Evolutionary conservation across 768 basidiomycete species (phyloP).

Genomic region (Hydnum rufescens): DNA sequence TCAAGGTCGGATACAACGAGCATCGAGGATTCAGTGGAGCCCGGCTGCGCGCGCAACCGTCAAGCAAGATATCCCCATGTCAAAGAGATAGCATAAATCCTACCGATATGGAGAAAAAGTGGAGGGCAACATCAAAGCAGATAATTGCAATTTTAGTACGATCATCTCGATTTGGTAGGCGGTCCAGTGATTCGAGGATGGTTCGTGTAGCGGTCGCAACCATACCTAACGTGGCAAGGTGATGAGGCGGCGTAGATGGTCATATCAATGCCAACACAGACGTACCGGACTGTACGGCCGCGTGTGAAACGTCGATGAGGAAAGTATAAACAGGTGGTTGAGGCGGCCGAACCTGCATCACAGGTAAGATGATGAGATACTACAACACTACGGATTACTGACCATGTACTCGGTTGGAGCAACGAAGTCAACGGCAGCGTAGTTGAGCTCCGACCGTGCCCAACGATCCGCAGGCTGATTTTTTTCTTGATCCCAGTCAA

Average conservation of each 20-base stretch:
- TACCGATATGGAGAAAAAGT: conserved; percentile 90
- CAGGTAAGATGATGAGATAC: background rate
- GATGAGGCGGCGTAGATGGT: background rate
- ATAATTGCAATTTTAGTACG: conserved; percentile 86
- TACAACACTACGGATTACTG: background rate
- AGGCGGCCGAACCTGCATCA: conserved; percentile 50
- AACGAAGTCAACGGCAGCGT: conserved; percentile 87
- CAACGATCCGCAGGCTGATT: conserved; percentile 94
- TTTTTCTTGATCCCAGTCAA: conserved; percentile 90
- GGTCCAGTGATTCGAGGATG: conserved; percentile 84
- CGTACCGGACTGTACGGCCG: conserved; percentile 74
- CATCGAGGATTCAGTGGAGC: conserved; percentile 60
- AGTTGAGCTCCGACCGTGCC: conserved; percentile 82
- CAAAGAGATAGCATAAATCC: conserved; percentile 15
- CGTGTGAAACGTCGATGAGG: conserved; percentile 88
- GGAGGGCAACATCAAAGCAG: conserved; percentile 77
- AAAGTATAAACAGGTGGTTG: conserved; percentile 95
- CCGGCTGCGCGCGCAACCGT: conserved; percentile 13
- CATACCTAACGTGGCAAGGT: conserved; percentile 65
- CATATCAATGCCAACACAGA: background rate
- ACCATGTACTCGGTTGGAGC: conserved; percentile 99
- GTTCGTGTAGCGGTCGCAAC: conserved; percentile 95
- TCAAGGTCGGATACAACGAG: conserved; percentile 93
- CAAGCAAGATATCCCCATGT: background rate
- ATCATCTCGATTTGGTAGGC: conserved; percentile 85